Conservation (phyloP, 129 eudicot genomes). For the Mikania micrantha region DNA sequence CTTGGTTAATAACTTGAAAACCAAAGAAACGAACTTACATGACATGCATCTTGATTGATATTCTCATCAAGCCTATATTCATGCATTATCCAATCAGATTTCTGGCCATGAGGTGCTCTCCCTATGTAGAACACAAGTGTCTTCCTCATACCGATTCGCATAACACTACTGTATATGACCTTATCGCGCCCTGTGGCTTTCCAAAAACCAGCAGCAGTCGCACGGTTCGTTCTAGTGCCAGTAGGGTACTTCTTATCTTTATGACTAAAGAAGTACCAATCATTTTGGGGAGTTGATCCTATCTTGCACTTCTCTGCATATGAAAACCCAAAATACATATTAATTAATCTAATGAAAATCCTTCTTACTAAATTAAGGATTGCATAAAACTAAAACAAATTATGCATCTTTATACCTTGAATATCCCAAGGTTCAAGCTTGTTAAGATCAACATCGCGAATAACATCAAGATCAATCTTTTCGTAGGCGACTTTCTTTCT, state of each 20-base stretch:
- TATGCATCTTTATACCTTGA: slow-evolving; percentile 35
- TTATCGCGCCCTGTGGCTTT: slow-evolving; percentile 71
- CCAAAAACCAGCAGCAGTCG: slow-evolving; percentile 69
- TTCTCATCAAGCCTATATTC: slow-evolving; percentile 49
- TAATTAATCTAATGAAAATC: neutral
- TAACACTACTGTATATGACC: slow-evolving; percentile 42
- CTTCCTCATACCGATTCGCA: slow-evolving; percentile 57
- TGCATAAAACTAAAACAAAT: neutral
- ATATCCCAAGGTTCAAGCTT: slow-evolving; percentile 90
- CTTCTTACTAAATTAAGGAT: neutral
- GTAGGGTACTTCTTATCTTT: slow-evolving; percentile 72
- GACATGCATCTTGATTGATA: slow-evolving; percentile 17
- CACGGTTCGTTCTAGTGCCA: slow-evolving; percentile 60
- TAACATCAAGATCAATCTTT: slow-evolving; percentile 73
- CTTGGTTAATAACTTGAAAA: neutral
- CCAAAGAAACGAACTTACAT: slow-evolving; percentile 11
- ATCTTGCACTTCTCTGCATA: slow-evolving; percentile 56
- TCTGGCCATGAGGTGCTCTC: slow-evolving; percentile 65
- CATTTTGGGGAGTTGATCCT: slow-evolving; percentile 74
- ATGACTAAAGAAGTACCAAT: slow-evolving; percentile 75
- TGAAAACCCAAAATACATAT: slow-evolving; percentile 9
- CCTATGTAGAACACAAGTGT: slow-evolving; percentile 68
- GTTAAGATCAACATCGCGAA: slow-evolving; percentile 77
- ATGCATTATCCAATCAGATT: slow-evolving; percentile 76
- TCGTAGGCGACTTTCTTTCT: slow-evolving; percentile 53